These are phyloP conservation scores for Musa balbisiana DNA, from an alignment of 202 grass and related monocot genomes.

Conservation along the genomic window DNA sequence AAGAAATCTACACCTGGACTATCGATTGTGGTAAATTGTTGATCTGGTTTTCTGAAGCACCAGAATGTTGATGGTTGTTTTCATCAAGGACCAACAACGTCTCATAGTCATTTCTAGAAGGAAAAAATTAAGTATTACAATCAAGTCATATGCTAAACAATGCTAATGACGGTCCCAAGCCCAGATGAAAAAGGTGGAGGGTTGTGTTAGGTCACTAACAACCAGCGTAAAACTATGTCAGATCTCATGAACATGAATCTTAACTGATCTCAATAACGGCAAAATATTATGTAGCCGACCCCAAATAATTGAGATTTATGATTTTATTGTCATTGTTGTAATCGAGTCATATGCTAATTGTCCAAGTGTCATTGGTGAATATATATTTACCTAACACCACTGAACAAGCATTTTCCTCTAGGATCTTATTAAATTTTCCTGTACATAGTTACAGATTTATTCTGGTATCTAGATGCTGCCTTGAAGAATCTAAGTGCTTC, in stretches of 20 bases:
- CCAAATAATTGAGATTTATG: no score
- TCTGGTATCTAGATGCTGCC: background rate
- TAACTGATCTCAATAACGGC: no score
- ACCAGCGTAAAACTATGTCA: no score
- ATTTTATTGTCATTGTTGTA: no score
- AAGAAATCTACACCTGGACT: slow-evolving; percentile 38
- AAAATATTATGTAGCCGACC: no score
- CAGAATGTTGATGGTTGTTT: slow-evolving; percentile 40
- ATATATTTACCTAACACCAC: background rate
- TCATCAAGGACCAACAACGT: slow-evolving; percentile 35
- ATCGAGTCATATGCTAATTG: background rate
- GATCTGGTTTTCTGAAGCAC: slow-evolving; percentile 59
- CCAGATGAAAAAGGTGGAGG: no score
- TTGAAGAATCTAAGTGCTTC: no score
- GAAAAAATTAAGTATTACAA: slow-evolving; percentile 25
- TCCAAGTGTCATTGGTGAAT: background rate
- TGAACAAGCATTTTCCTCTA: background rate
- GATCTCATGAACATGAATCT: no score
- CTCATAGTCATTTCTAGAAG: slow-evolving; percentile 66
- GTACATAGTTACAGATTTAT: background rate
- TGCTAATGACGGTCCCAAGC: background rate
- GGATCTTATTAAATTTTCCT: background rate
- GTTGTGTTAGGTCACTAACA: no score
- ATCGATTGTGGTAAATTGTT: slow-evolving; percentile 55
- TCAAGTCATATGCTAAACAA: slow-evolving; percentile 9